Conservation (phyloP, 331 rosid genomes). For the Erythrophleum ivorense region DNA sequence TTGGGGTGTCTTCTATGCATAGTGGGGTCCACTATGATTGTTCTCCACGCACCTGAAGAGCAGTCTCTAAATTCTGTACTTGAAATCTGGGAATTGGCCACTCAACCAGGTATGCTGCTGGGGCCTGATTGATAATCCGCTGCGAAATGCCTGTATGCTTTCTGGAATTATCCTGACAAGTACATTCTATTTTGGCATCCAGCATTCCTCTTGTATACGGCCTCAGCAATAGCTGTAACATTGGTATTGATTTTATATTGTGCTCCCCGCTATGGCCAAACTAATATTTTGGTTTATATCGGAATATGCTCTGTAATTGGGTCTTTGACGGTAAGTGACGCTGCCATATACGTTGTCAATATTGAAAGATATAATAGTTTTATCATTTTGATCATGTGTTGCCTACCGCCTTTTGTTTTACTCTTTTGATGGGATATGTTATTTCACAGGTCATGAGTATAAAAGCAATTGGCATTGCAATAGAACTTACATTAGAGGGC, state of each 20-base stretch:
- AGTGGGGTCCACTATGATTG: conserved; percentile 80
- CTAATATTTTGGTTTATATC: conserved; percentile 73
- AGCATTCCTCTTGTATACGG: conserved; percentile 89
- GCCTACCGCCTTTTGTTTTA: conserved; percentile 12
- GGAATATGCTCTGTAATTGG: conserved; percentile 88
- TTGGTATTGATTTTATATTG: conserved; percentile 73
- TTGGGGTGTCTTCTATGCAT: conserved; percentile 87
- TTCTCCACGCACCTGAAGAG: conserved; percentile 85
- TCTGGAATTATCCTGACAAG: conserved; percentile 36
- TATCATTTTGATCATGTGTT: conserved; percentile 23
- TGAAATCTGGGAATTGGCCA: conserved; percentile 85
- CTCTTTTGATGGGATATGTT: conserved; percentile 14
- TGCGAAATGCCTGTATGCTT: conserved; percentile 5
- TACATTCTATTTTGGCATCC: conserved; percentile 45
- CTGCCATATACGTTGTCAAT: neutral
- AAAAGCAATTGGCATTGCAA: conserved; percentile 93
- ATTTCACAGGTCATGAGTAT: conserved; percentile 84
- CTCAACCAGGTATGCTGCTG: conserved; percentile 71
- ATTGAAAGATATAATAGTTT: conserved; percentile 18
- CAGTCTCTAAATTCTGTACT: conserved; percentile 65
- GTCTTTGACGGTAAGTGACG: conserved; percentile 77
- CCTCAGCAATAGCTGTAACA: conserved; percentile 69
- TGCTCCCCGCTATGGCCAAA: conserved; percentile 88
- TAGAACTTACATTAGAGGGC: conserved; percentile 89
- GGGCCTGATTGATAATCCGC: conserved; percentile 13